Evolutionary conservation across 441 rosid genomes (phyloP).

Genomic region (Flueggea neowawraea): DNA sequence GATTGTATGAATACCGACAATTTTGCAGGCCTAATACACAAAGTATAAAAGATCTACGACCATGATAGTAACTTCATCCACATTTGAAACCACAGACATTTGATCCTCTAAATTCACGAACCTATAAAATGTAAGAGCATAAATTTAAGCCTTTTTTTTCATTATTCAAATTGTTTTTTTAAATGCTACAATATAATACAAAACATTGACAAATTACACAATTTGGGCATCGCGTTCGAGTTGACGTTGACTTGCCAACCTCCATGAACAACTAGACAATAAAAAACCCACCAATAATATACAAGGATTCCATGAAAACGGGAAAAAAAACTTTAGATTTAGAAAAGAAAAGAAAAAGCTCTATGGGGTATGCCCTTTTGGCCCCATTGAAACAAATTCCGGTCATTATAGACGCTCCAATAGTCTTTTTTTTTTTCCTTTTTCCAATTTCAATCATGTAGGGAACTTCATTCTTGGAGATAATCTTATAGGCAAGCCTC

Average conservation of each 20-base stretch:
- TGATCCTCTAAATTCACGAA: too few species aligned
- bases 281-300: background rate
- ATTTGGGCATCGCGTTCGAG: too few species aligned
- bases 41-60: constrained; percentile 17
- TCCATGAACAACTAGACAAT: background rate
- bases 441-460: background rate
- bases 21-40: constrained; percentile 11
- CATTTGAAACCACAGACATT: constrained; percentile 30
- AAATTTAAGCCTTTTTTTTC: background rate
- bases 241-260: too few species aligned
- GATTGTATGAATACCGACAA: background rate
- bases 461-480: constrained; percentile 19
- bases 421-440: background rate
- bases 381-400: constrained; percentile 9
- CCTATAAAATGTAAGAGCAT: too few species aligned
- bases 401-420: background rate
- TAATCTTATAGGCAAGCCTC: constrained; percentile 70
- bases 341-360: background rate
- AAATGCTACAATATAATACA: too few species aligned
- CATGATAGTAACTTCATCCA: constrained; percentile 19
- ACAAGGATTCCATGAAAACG: constrained; percentile 7
- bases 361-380: constrained; percentile 13
- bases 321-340: background rate
- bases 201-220: too few species aligned
- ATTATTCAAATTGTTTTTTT: background rate